Conservation (phyloP, 108 stramenopile genomes). For the Pseudonitzschia multistriata region DNA sequence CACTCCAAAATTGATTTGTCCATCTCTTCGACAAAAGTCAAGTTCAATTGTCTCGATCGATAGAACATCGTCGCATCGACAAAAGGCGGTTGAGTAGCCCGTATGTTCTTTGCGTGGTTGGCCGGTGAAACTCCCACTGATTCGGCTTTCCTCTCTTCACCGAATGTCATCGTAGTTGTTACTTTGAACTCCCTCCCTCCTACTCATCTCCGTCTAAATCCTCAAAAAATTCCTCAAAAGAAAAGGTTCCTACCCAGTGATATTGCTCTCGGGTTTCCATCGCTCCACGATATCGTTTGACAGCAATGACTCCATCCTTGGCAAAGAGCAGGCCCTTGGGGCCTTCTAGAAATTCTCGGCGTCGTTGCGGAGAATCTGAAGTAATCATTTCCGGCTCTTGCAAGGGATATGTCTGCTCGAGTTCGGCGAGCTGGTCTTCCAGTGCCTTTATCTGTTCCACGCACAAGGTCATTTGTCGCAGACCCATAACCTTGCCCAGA, state of each 20-base stretch:
- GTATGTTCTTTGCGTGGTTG: no score
- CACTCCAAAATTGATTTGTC: no score
- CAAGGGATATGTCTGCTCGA: conserved; percentile 36
- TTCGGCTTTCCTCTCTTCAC: no score
- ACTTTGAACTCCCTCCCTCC: no score
- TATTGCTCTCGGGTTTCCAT: conserved; percentile 40
- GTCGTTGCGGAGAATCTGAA: background rate
- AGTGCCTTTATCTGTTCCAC: conserved; percentile 22
- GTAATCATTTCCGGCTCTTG: background rate
- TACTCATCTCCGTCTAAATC: conserved; percentile 23
- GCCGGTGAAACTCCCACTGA: no score
- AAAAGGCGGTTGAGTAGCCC: no score
- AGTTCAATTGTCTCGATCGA: no score
- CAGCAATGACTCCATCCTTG: conserved; percentile 37
- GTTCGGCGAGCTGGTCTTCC: conserved; percentile 17
- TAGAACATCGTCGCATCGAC: no score
- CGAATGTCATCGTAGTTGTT: no score
- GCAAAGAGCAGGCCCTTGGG: conserved; percentile 40
- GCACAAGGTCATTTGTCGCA: conserved; percentile 25
- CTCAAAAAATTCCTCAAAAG: conserved; percentile 39
- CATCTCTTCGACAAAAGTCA: no score
- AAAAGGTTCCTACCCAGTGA: conserved; percentile 42
- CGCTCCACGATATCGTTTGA: conserved; percentile 37
- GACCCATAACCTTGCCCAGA: conserved; percentile 13
- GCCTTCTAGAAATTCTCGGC: conserved; percentile 15